Evolutionary conservation across 768 basidiomycete genomes (phyloP).

Genomic region (Aureoboletus auriporus): DNA sequence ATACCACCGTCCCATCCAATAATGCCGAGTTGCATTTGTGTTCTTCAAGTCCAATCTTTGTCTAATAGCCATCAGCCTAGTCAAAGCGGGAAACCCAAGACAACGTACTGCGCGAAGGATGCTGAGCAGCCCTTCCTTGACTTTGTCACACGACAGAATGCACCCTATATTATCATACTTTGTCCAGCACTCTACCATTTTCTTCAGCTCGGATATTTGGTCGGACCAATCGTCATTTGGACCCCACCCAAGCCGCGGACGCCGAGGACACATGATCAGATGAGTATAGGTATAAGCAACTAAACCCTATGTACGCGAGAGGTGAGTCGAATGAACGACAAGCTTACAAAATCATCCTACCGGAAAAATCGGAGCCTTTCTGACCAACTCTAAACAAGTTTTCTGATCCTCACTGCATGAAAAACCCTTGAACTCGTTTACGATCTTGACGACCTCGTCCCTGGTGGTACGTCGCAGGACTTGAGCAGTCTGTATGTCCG

Average conservation of each 20-base stretch:
- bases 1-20: constrained; percentile 12
- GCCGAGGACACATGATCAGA: constrained; percentile 13
- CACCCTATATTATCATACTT: constrained; percentile 2
- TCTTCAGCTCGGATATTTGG: constrained; percentile 7
- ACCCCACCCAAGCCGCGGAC: constrained; percentile 11
- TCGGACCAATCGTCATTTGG: constrained; percentile 6
- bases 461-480: constrained; percentile 12
- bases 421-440: constrained; percentile 15
- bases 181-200: constrained; percentile 7
- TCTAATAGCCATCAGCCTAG: constrained; percentile 12
- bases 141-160: constrained; percentile 9
- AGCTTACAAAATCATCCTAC: constrained; percentile 9
- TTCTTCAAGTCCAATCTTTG: background rate
- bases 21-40: constrained; percentile 26
- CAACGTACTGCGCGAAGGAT: constrained; percentile 16
- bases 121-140: constrained; percentile 9
- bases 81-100: background rate
- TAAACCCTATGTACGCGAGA: constrained; percentile 13
- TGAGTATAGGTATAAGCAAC: constrained; percentile 29
- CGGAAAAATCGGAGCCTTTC: constrained; percentile 20
- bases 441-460: constrained; percentile 14
- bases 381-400: constrained; percentile 14
- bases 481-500: constrained; percentile 2
- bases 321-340: constrained; percentile 5
- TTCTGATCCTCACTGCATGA: background rate